A percentile compares a stretch with the other conserved stretches of the same genome.
Conservation (phyloP, 768 basidiomycete genomes). For the Auricularia cornea region DNA sequence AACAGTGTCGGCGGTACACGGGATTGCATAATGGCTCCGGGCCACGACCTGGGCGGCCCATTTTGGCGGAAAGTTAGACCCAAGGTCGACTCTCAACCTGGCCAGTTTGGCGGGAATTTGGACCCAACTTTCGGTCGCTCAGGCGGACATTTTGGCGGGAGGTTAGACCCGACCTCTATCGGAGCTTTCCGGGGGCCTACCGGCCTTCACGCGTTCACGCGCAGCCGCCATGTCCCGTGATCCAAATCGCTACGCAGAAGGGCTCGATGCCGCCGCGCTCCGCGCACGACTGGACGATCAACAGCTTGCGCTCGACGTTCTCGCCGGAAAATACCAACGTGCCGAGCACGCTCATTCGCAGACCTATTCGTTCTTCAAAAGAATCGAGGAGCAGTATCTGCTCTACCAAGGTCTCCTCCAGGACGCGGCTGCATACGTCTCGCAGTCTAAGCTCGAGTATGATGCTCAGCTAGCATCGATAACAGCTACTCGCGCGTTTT, state of each 20-base stretch:
- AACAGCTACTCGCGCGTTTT: neutral
- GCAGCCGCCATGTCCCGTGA: neutral
- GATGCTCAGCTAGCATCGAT: neutral
- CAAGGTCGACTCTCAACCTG: too few species aligned
- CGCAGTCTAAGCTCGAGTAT: neutral
- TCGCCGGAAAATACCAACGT: neutral
- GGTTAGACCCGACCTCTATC: too few species aligned
- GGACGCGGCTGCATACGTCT: neutral
- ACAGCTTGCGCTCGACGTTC: neutral
- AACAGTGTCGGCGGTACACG: too few species aligned
- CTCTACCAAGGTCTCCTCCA: neutral
- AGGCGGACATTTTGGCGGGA: too few species aligned
- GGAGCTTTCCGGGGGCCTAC: conserved; percentile 1
- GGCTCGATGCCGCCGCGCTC: neutral
- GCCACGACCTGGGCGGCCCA: too few species aligned
- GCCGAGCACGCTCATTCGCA: neutral
- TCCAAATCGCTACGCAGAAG: neutral
- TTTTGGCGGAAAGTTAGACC: too few species aligned
- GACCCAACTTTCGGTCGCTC: too few species aligned
- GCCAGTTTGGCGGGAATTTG: too few species aligned
- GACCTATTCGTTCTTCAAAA: neutral
- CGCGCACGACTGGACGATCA: neutral
- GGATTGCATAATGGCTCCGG: too few species aligned
- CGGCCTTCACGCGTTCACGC: too few species aligned
- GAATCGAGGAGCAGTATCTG: neutral